Evolutionary conservation across 768 basidiomycete species (phyloP), one percentile per base, ranked within the genome.

Genomic region (Ephemerocybe angulata): DNA sequence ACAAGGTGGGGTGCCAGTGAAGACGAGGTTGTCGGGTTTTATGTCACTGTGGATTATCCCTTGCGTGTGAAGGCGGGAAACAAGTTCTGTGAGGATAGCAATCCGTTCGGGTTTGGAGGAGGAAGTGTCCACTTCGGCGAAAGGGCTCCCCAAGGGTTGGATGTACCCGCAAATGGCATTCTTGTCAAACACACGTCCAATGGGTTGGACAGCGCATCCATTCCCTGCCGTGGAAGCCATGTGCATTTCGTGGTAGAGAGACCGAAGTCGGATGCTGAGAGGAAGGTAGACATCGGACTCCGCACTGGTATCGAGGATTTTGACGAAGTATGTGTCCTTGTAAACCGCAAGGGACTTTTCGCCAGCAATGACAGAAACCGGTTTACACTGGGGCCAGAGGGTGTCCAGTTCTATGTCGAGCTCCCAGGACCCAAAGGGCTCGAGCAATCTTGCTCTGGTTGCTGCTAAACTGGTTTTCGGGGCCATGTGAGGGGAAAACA

Each of bases 11-110:
- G n/a, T n/a, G n/a, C n/a, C n/a, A n/a, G n/a, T n/a, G n/a, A n/a
- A n/a, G n/a, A n/a, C n/a, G n/a, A n/a, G 62, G 52, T 63, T 65
- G 22, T 55, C 49, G 1, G 62, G 55, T 47, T 65, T 65, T 37
- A 64, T 44, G 52, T 63, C 61, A 30, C 64, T 60, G 30, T 63
- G 63, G 37, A 64, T 60, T 51, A 63, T 60, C 49, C 57, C 58
- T 38, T 56, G 58, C 35, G 46, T 25, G 41, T 65, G 64, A 21
- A 65, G 52, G n/a, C 35, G 35, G 13, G 2, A 12, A n/a, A 37
- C 35, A n/a, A 37, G 35, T 12, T 37, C 35, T n/a, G 12, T 12
- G 2, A 37, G 35, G 3, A 12, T n/a, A 12, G 2, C 13, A n/a
- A 37, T 37, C 13, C n/a, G 35, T 2, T 37, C 35, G n/a, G 35